phyloP scores from a whole-genome alignment of 2,329 filamentous ascomycete species.

The Pyrenochaeta sp. region DNA sequence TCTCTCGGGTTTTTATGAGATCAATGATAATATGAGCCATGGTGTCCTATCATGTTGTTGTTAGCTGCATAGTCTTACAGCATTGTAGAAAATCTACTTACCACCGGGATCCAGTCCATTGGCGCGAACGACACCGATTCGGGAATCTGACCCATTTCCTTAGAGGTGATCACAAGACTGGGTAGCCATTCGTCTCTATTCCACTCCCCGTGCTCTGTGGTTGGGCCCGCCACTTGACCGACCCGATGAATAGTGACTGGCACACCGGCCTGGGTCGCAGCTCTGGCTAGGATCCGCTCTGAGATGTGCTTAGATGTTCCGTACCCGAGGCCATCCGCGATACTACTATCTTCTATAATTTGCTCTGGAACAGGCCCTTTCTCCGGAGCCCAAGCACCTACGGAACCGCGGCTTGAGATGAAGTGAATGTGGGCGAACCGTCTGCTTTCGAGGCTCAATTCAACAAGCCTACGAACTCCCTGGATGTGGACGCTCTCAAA shows the following conservation, averaged over 20 bases:
- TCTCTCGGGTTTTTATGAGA: no score
- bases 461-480: constrained; percentile 11
- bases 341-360: constrained; percentile 40
- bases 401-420: constrained; percentile 49
- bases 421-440: constrained; percentile 41
- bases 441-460: constrained; percentile 7
- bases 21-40: no score
- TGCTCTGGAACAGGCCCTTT: constrained; percentile 12
- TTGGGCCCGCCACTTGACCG: constrained; percentile 42
- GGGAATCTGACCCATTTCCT: constrained; percentile 25
- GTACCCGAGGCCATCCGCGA: constrained; percentile 46
- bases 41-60: no score
- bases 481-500: constrained; percentile 23
- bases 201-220: constrained; percentile 27
- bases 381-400: constrained; percentile 18
- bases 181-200: constrained; percentile 38
- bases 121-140: constrained; percentile 22
- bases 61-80: no score
- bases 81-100: no score
- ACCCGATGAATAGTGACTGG: constrained; percentile 31
- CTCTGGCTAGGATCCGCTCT: constrained; percentile 38
- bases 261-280: constrained; percentile 34
- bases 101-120: constrained; percentile 40
- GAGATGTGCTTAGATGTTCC: constrained; percentile 49
- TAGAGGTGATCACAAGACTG: constrained; percentile 30